Conservation (phyloP, 352 stramenopile species). For the Pythium diclinum region DNA sequence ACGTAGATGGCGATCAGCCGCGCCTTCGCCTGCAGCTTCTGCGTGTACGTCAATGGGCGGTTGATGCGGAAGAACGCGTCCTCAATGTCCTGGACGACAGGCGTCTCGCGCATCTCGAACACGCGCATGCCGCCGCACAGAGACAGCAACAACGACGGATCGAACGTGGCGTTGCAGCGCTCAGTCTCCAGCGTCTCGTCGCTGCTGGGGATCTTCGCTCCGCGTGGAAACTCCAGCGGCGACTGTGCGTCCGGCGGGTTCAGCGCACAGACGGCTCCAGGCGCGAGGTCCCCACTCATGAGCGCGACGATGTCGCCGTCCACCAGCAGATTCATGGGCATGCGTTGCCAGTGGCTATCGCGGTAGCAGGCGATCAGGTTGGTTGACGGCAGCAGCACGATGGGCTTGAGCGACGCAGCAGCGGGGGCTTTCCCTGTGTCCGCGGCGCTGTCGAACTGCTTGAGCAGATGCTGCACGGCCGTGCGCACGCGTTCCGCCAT, state of each 20-base stretch:
- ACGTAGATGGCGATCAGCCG: conserved; percentile 52
- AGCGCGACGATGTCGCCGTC: conserved; percentile 75
- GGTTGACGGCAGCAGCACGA: conserved; percentile 71
- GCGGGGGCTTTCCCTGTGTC: neutral
- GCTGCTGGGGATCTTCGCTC: conserved; percentile 54
- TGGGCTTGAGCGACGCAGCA: conserved; percentile 26
- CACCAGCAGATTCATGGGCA: conserved; percentile 84
- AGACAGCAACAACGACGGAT: conserved; percentile 64
- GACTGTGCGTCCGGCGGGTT: conserved; percentile 11
- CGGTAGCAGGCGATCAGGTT: conserved; percentile 80
- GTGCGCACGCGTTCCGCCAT: conserved; percentile 74
- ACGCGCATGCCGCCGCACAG: conserved; percentile 85
- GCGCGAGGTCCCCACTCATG: conserved; percentile 81
- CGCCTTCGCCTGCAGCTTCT: conserved; percentile 68
- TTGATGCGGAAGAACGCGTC: conserved; percentile 76
- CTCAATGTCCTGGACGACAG: conserved; percentile 72
- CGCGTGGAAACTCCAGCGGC: conserved; percentile 39
- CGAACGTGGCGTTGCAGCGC: conserved; percentile 74
- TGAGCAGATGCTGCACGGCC: conserved; percentile 58
- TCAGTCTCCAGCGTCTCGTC: conserved; percentile 41
- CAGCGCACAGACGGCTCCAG: conserved; percentile 54
- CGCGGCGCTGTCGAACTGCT: neutral
- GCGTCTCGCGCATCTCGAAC: conserved; percentile 85
- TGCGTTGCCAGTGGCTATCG: conserved; percentile 73
- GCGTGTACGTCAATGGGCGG: conserved; percentile 64